Base-by-base conservation (phyloP, 208 protist species). In the Trichomonas tenax region DNA sequence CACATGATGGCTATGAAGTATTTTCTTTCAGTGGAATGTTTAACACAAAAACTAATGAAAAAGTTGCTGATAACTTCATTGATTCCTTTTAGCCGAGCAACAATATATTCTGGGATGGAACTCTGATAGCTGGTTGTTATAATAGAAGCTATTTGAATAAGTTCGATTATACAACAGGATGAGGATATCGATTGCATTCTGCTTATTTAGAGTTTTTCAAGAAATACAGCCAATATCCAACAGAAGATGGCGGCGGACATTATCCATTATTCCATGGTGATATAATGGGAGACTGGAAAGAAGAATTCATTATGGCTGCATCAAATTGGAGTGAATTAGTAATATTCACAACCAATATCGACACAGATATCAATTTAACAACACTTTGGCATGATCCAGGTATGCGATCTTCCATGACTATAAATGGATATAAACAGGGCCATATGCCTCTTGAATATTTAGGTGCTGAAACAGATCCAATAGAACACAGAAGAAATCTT, bases 181-280 rank as follows among this genome's bases (percentile, higher is more conserved):
- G 17, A 26, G 40, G 34, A n/a, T 15, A 17, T 26, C 3, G 82
- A 31, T 26, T 89, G 0, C 46, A 46, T 14, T n/a, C 82, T 31
- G 82, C 82, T 46, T 89, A 89, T 89, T 14, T 0, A 10, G 82
- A 46, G 2, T 89, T 44, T 15, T 0, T 48, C 14, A 45, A 89
- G 1, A 89, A 46, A 31, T 89, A 89, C 40, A 21, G 82, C 0
- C 34, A 46, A 89, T 44, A 48, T 89, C 82, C 82, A 46, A 0
- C 21, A 41, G 38, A n/a, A 21, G 82, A 89, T 89, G 82, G 23
- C 0, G 40, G 34, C 14, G 58, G 58, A n/a, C 21, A 72, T 6
- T 89, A 89, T 89, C 82, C 82, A n/a, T 8, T 89, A 8, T 89
- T 89, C 38, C 82, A 89, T 89, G 82, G 82, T 44, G 82, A 89